Base-by-base conservation (phyloP, 2,329 filamentous ascomycete species). In the Colletotrichum tropicale region DNA sequence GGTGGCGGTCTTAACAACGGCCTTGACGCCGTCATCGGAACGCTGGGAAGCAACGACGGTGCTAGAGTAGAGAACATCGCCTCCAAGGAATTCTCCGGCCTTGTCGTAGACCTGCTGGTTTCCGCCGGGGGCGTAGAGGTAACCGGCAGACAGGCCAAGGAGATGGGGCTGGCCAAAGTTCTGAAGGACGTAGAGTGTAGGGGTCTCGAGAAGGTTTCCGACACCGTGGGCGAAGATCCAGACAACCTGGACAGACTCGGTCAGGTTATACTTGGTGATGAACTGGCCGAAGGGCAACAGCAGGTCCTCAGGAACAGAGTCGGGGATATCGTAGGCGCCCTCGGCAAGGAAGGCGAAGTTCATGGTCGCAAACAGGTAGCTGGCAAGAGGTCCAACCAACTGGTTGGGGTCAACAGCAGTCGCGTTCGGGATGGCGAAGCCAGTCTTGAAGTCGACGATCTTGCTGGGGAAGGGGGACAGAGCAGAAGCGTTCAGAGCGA, bases 131-230 rank as follows among this genome's bases (percentile, higher is more conserved):
- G 76, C 70, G 56, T 76, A 77, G 16, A 74, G 32, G 43, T 76
- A 77, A 89, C 88, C 85, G 84, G 82, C 84, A 81, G 82, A 79
- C 75, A 77, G 32, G 68, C 76, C n/a, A 76, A 79, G 5, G 56
- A 75, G 13, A 76, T 74, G 64, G 80, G 80, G 9, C 78, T 81
- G 70, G 8, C 80, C 79, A 38, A 83, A 80, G 48, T 78, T 78
- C 76, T 87, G 84, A 55, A 88, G 78, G 8, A 86, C 79, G 75
- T 87, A 87, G 5, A 88, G 65, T 1, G 84, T 83, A 3, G 85
- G 84, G 24, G 83, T 78, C 8, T 82, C 80, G 12, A 87, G 78
- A 6, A 87, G 77, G 74, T 88, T 84, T 7, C 86, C 87, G 3
- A 85, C 76, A 15, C 84, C 86, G 55, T 85, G 81, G n/a, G 83